Conservation (phyloP, 2,329 filamentous ascomycete species). For the Fusarium sp. region DNA sequence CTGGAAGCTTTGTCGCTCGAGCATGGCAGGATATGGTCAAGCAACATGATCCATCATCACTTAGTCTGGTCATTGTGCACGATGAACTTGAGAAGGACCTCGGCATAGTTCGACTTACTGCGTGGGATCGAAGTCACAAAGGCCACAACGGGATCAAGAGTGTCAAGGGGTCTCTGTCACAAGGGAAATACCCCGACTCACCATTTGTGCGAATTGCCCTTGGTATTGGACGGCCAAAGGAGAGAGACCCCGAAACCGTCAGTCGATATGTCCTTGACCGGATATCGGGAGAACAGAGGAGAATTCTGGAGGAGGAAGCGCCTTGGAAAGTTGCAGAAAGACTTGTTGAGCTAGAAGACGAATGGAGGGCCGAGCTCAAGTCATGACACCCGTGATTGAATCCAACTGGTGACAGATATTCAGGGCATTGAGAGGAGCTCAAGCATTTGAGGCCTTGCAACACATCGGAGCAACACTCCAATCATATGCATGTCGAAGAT, state of each 20-base stretch:
- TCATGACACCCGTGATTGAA: conserved; percentile 7
- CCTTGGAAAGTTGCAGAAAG: conserved; percentile 64
- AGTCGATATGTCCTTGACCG: conserved; percentile 81
- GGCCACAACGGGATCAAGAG: conserved; percentile 84
- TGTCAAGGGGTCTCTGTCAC: conserved; percentile 63
- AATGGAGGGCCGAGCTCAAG: conserved; percentile 49
- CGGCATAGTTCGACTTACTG: conserved; percentile 74
- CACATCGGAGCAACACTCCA: neutral
- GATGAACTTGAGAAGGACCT: conserved; percentile 85
- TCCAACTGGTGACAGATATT: neutral
- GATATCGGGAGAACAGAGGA: conserved; percentile 67
- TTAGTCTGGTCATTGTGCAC: conserved; percentile 80
- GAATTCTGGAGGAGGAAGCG: conserved; percentile 63
- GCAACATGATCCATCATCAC: conserved; percentile 47
- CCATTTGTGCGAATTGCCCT: conserved; percentile 75
- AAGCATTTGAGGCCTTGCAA: neutral
- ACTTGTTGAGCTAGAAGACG: conserved; percentile 59
- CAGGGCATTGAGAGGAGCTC: neutral
- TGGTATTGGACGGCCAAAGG: conserved; percentile 86
- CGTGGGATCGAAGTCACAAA: conserved; percentile 72
- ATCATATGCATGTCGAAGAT: neutral
- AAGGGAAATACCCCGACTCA: conserved; percentile 54
- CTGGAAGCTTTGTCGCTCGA: conserved; percentile 75
- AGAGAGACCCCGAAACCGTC: conserved; percentile 75
- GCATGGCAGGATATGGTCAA: conserved; percentile 72